phyloP scores from a whole-genome alignment of 805 yeast species.

The Lachancea fermentati region DNA sequence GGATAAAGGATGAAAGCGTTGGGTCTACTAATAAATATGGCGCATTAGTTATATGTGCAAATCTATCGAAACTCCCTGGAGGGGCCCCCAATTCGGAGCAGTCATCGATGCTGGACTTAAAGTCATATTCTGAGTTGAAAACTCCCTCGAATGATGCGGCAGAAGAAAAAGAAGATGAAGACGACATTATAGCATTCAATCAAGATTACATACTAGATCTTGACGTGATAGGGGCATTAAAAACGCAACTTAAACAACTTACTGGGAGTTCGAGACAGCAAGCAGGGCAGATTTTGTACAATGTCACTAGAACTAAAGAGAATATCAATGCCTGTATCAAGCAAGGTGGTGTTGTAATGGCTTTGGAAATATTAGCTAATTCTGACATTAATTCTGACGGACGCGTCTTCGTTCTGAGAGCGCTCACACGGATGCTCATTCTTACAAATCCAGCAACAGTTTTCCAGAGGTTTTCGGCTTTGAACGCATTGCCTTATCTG shows the following conservation, averaged over 20 bases:
- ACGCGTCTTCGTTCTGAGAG: conserved; percentile 34
- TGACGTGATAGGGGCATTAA: conserved; percentile 20
- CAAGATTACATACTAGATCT: conserved; percentile 17
- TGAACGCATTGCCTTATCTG: conserved; percentile 40
- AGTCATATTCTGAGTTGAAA: conserved; percentile 29
- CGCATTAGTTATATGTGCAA: conserved; percentile 30
- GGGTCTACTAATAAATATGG: conserved; percentile 29
- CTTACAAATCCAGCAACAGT: conserved; percentile 42
- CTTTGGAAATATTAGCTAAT: conserved; percentile 34
- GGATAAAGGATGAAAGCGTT: conserved; percentile 16
- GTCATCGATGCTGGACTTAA: conserved; percentile 26
- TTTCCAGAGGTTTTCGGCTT: conserved; percentile 38
- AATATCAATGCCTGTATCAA: conserved; percentile 32
- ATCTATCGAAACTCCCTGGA: conserved; percentile 25
- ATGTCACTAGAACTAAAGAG: conserved; percentile 22
- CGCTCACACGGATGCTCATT: conserved; percentile 40
- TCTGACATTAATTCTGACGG: conserved; percentile 19
- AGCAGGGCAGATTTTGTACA: conserved; percentile 29
- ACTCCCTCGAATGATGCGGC: conserved; percentile 16
- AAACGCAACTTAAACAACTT: conserved; percentile 9
- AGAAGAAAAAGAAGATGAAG: conserved; percentile 13
- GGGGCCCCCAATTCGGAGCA: conserved; percentile 9
- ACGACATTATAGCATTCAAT: conserved; percentile 19
- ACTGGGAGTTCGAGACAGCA: conserved; percentile 29
- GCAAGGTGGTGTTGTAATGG: conserved; percentile 43